Base-by-base conservation (phyloP, 2,329 filamentous ascomycete genomes). In the Arthrobotrys conoides region DNA sequence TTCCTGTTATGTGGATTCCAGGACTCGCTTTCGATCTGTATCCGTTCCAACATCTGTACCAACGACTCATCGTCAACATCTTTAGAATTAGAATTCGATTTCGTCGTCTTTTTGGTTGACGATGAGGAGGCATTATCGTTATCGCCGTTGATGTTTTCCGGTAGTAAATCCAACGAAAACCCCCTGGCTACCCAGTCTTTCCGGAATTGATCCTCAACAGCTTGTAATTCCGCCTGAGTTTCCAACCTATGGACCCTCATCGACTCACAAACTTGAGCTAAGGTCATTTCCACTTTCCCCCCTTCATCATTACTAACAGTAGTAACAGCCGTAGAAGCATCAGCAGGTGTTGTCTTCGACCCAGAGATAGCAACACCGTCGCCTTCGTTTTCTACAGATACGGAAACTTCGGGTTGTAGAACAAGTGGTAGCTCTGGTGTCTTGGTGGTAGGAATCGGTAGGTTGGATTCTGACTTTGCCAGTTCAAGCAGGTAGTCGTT, bases 201-300 rank as follows among this genome's bases (percentile, higher is more conserved):
- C 5, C 66, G 49, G 27, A 55, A 77, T 41, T 71, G 41, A n/a
- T 77, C 73, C 48, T 77, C 73, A 12, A 71, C 33, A 9, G 48
- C 61, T 33, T 77, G 67, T 12, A 77, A 14, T 20, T 51, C 67
- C 0, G 73, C 73, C 20, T 77, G 48, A 4, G 44, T 46, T n/a
- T 46, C 44, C 5, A 77, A 36, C 5, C 51, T 63, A 16, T 77
- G 64, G 24, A 27, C 27, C 14, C 73, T 61, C 18, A 69, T 41
- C 8, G 67, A 51, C 44, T 71, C 67, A 10, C 51, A 48, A 16
- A 77, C 57, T 30, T 68, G 61, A 2, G 57, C 30, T 57, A 61
- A 48, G 2, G 66, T 22, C 48, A 41, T n/a, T n/a, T 38, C 59
- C 14, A 18, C 1, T 33, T 10, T 61, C 12, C 24, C n/a, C n/a